Percentiles rank a stretch among this genome's conserved stretches.
These are phyloP conservation scores for Blastocystis sp. DNA, from an alignment of 352 stramenopile genomes.

Conservation along the genomic window DNA sequence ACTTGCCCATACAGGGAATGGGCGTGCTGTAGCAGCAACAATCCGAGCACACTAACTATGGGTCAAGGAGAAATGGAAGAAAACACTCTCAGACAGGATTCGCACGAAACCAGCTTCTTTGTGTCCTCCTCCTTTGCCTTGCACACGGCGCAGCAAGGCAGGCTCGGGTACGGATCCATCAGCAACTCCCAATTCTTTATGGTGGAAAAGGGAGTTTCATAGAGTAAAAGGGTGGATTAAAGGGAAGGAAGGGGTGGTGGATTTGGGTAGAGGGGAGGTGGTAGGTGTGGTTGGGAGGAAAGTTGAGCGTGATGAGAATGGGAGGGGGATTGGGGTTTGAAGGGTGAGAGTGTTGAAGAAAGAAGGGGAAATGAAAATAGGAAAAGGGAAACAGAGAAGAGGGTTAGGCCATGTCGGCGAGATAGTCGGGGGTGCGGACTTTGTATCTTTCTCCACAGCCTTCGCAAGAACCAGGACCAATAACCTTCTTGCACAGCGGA, in stretches of 20 bases:
- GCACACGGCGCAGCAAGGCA: neutral
- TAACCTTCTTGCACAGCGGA: neutral
- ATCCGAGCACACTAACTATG: slow-evolving; percentile 33
- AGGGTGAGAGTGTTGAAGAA: too few relatives aligned
- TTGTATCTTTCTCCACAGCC: neutral
- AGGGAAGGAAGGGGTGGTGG: neutral
- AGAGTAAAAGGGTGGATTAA: neutral
- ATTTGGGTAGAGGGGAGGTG: neutral
- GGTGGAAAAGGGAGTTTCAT: neutral
- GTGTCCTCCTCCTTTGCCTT: slow-evolving; percentile 3
- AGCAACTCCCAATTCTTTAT: neutral
- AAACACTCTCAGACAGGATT: slow-evolving; percentile 41
- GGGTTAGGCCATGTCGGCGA: neutral
- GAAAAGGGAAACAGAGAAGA: neutral
- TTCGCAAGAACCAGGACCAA: neutral
- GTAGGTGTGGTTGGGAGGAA: too few relatives aligned
- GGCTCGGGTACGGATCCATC: neutral
- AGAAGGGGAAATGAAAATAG: neutral
- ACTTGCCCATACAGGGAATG: slow-evolving; percentile 59
- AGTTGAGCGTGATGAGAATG: too few relatives aligned
- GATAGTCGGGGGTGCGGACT: neutral
- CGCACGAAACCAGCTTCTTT: slow-evolving; percentile 22
- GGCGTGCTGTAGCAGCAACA: slow-evolving; percentile 44
- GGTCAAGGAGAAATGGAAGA: neutral
- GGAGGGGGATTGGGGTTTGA: too few relatives aligned